These are phyloP conservation scores for Citeromyces matritensis DNA, from an alignment of 805 yeast genomes.

Conservation along the genomic window DNA sequence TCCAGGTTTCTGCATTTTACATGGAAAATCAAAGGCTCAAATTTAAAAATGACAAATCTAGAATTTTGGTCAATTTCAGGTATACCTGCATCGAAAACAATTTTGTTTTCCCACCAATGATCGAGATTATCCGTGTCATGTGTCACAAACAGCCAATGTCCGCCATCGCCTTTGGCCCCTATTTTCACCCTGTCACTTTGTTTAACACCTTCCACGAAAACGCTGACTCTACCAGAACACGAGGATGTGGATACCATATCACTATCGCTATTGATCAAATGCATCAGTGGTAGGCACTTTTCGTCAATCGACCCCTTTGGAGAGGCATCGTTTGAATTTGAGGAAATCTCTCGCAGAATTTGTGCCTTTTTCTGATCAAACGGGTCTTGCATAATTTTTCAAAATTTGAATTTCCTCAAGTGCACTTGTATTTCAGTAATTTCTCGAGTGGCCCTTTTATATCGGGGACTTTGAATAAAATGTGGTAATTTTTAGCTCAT, in stretches of 20 bases:
- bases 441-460: too few relatives aligned
- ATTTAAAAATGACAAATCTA: constrained; percentile 58
- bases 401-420: neutral
- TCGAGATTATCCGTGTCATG: constrained; percentile 38
- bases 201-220: constrained; percentile 65
- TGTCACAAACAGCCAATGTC: constrained; percentile 70
- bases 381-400: constrained; percentile 25
- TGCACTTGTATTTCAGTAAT: too few relatives aligned
- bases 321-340: constrained; percentile 22
- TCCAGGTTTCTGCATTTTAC: constrained; percentile 56
- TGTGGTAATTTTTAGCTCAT: too few relatives aligned
- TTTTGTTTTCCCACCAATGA: constrained; percentile 27
- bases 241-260: constrained; percentile 80
- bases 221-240: constrained; percentile 79
- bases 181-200: constrained; percentile 18
- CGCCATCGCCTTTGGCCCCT: constrained; percentile 80
- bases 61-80: constrained; percentile 8
- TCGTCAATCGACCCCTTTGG: constrained; percentile 84
- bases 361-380: constrained; percentile 53
- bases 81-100: constrained; percentile 7
- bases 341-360: constrained; percentile 35
- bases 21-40: constrained; percentile 76
- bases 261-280: constrained; percentile 42
- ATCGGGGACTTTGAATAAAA: too few relatives aligned
- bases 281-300: constrained; percentile 56